Conservation (phyloP, 164 flowering plant genomes). For the Macadamia tetraphylla region DNA sequence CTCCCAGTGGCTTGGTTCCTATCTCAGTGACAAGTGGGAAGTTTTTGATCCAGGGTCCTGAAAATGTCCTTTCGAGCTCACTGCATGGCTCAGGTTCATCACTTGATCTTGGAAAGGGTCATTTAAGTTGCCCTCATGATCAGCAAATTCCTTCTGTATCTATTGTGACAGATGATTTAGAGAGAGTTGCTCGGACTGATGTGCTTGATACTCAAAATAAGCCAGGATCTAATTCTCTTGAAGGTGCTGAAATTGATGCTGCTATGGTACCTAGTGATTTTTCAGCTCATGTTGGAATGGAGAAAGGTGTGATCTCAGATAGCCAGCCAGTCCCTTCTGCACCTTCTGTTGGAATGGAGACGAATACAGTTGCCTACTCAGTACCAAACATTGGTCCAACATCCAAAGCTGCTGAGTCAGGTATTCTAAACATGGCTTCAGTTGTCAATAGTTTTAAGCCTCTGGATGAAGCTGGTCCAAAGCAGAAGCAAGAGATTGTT, state of each 20-base stretch:
- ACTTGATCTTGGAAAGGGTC: slow-evolving; percentile 5
- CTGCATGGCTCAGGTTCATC: slow-evolving; percentile 4
- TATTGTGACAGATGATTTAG: slow-evolving; percentile 12
- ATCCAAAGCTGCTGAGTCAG: slow-evolving; percentile 11
- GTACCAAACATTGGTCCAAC: slow-evolving; percentile 7
- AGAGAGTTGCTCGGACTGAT: background rate
- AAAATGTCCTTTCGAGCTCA: slow-evolving; percentile 6
- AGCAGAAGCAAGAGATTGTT: slow-evolving; percentile 17
- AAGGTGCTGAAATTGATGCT: background rate
- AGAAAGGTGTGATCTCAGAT: slow-evolving; percentile 2
- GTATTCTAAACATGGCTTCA: slow-evolving; percentile 20
- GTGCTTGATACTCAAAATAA: background rate
- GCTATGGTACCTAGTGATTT: background rate
- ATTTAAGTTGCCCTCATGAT: slow-evolving; percentile 10
- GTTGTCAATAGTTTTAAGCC: slow-evolving; percentile 12
- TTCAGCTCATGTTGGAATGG: background rate
- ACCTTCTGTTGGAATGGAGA: slow-evolving; percentile 10
- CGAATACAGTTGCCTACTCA: slow-evolving; percentile 1
- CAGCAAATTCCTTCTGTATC: slow-evolving; percentile 20
- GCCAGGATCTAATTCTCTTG: slow-evolving; percentile 2
- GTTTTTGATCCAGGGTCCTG: slow-evolving; percentile 6
- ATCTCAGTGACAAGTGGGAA: slow-evolving; percentile 1
- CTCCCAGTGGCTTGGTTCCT: slow-evolving; percentile 4
- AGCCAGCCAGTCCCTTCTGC: slow-evolving; percentile 10
- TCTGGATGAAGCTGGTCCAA: slow-evolving; percentile 16